Percentiles rank a stretch among this genome's conserved stretches.
Evolutionary conservation across 495 filamentous ascomycete genomes (phyloP).

Genomic region (Penicillium daleae): DNA sequence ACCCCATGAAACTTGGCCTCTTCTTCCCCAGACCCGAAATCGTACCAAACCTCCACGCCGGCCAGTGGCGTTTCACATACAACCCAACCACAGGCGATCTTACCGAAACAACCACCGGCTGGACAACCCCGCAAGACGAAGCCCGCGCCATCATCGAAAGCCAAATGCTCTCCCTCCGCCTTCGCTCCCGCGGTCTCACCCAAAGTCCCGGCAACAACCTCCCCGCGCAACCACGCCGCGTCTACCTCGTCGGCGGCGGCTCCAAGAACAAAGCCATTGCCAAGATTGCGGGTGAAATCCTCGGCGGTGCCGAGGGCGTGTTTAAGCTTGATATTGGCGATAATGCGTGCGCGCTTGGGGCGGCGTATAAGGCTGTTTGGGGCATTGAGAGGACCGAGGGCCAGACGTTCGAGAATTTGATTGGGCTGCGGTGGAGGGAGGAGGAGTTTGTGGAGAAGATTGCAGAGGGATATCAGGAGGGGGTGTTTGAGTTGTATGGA

Average conservation of each 20-base stretch:
- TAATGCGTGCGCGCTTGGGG: slow-evolving; percentile 92
- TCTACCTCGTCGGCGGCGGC: slow-evolving; percentile 94
- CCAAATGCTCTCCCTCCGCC: slow-evolving; percentile 85
- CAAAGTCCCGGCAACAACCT: slow-evolving; percentile 54
- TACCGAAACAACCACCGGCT: slow-evolving; percentile 47
- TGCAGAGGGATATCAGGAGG: slow-evolving; percentile 76
- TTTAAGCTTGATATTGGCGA: slow-evolving; percentile 93
- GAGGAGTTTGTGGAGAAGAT: slow-evolving; percentile 80
- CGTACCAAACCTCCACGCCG: slow-evolving; percentile 82
- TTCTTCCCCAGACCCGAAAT: slow-evolving; percentile 97
- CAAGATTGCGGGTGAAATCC: slow-evolving; percentile 76
- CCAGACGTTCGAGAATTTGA: slow-evolving; percentile 85
- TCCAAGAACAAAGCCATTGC: slow-evolving; percentile 87
- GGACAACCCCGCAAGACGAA: slow-evolving; percentile 64
- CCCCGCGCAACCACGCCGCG: slow-evolving; percentile 81
- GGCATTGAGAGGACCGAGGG: slow-evolving; percentile 67
- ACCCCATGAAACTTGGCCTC: slow-evolving; percentile 78
- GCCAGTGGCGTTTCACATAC: slow-evolving; percentile 83
- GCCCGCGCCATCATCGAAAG: slow-evolving; percentile 91
- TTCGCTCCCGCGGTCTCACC: slow-evolving; percentile 78
- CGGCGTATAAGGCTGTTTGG: slow-evolving; percentile 98
- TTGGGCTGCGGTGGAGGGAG: slow-evolving; percentile 83
- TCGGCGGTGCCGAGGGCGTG: slow-evolving; percentile 86
- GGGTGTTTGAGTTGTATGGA: slow-evolving; percentile 75
- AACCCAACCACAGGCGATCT: slow-evolving; percentile 47